Evolutionary conservation across 768 basidiomycete species (phyloP).

Genomic region (Amanita polypyramis): DNA sequence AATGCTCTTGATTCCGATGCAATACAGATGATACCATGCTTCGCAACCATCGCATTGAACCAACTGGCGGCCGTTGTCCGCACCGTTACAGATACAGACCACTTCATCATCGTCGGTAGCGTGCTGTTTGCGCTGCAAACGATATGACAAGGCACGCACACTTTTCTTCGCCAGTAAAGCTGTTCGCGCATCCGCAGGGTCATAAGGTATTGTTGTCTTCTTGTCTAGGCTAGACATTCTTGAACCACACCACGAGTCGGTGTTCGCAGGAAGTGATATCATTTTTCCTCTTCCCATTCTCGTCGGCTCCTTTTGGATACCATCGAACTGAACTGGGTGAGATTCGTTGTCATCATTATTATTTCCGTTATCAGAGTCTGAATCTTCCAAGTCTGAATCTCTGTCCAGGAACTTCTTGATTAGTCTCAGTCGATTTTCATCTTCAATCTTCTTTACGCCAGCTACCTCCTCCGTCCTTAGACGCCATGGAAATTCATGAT

Average conservation of each 20-base stretch:
- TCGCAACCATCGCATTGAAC: slow-evolving; percentile 78
- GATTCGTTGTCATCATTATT: slow-evolving; percentile 11
- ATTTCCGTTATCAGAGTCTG: slow-evolving; percentile 12
- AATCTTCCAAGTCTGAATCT: slow-evolving; percentile 55
- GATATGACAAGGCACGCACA: slow-evolving; percentile 48
- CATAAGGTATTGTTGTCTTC: slow-evolving; percentile 38
- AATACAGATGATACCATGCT: slow-evolving; percentile 75
- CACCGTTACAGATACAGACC: slow-evolving; percentile 56
- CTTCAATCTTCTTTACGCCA: slow-evolving; percentile 40
- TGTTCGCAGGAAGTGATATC: slow-evolving; percentile 31
- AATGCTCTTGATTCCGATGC: slow-evolving; percentile 60
- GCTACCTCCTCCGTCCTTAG: slow-evolving; percentile 45
- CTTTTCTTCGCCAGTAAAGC: slow-evolving; percentile 66
- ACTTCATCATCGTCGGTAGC: slow-evolving; percentile 33
- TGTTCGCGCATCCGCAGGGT: slow-evolving; percentile 68
- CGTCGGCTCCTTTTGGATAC: neutral
- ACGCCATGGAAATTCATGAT: slow-evolving; percentile 71
- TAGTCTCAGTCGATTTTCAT: slow-evolving; percentile 50
- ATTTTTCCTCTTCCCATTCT: slow-evolving; percentile 48
- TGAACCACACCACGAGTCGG: slow-evolving; percentile 18
- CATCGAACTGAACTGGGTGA: slow-evolving; percentile 7
- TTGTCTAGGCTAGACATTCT: slow-evolving; percentile 15
- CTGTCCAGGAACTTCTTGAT: slow-evolving; percentile 67
- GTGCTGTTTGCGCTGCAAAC: slow-evolving; percentile 32
- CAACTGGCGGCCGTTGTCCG: slow-evolving; percentile 61